phyloP scores from a whole-genome alignment of 306 rosid genomes.

The Cucurbita maxima region DNA sequence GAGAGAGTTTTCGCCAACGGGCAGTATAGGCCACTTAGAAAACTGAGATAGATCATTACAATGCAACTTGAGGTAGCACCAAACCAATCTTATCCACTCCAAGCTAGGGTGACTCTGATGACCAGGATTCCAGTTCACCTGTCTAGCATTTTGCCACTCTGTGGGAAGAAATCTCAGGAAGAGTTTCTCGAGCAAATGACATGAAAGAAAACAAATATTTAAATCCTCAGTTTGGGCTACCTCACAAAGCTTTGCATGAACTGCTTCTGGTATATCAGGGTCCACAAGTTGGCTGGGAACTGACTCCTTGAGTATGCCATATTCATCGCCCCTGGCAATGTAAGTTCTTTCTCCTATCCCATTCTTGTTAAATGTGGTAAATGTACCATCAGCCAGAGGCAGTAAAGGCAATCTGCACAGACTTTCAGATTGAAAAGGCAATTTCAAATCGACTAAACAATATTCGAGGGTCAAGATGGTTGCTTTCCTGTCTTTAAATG shows the following conservation, averaged over 20 bases:
- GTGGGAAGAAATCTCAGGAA: constrained; percentile 66
- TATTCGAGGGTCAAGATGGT: constrained; percentile 77
- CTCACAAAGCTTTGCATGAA: constrained; percentile 57
- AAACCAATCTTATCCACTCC: constrained; percentile 80
- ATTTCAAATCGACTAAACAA: constrained; percentile 73
- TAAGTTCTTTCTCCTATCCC: constrained; percentile 79
- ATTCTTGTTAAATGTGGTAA: constrained; percentile 55
- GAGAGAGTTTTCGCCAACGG: constrained; percentile 55
- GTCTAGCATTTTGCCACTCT: constrained; percentile 80
- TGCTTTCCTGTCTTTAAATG: constrained; percentile 65
- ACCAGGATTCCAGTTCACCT: constrained; percentile 74
- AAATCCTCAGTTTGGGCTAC: constrained; percentile 53
- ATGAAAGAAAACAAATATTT: constrained; percentile 71
- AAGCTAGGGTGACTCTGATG: constrained; percentile 80
- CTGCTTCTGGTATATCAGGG: constrained; percentile 45
- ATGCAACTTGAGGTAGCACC: constrained; percentile 70
- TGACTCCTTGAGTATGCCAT: constrained; percentile 78
- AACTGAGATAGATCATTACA: constrained; percentile 72
- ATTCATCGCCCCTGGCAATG: constrained; percentile 70
- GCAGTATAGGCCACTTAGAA: constrained; percentile 87
- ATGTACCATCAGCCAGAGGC: constrained; percentile 83
- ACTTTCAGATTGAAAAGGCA: constrained; percentile 46
- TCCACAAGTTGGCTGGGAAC: constrained; percentile 69
- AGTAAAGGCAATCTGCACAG: constrained; percentile 66
- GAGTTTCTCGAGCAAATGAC: constrained; percentile 78